Base-by-base conservation (phyloP, 1,284 basidiomycete species). In the Cerrena zonata region DNA sequence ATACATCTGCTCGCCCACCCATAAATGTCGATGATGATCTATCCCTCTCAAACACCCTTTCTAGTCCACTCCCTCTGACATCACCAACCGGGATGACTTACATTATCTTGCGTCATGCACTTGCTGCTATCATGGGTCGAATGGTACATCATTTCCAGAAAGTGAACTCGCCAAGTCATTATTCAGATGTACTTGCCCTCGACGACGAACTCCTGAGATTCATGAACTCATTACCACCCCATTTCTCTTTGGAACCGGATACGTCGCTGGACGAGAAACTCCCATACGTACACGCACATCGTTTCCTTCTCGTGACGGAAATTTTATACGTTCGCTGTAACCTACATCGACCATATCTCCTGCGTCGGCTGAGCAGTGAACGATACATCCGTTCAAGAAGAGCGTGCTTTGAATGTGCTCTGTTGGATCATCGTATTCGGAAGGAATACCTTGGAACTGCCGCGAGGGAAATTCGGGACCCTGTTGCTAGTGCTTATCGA, bases 131-230 rank as follows among this genome's bases (percentile, higher is more conserved):
- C 53, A 94, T 94, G 55, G 94, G 94, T 23, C 82, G 85, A 40
- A 93, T 97, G 61, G 92, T 93, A 43, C 93, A 95, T 62, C 91
- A 95, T 67, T 97, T 94, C 69, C 94, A 97, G 67, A 89, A 92
- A 69, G 84, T 95, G 19, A 80, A 86, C 50, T 81, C 84, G 47
- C 80, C 79, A 47, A 87, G 86, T 47, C 88, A 91, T 61, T 96
- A 96, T 65, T 80, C 84, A 12, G 92, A 96, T 61, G 91, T 94
- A 36, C 69, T 90, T 39, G 71, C 77, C 1, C 75, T 97, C 45
- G 94, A 97, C 62, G 88, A 91, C 38, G 91, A 96, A 56, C 70
- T 97, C 15, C 74, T 91, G 51, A 80, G 78, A 58, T 94, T 93
- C 64, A 82, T 89, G 53, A 74, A 79, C 43, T 72, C 73, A 49